Conservation (phyloP, 2,329 filamentous ascomycete genomes). For the Aspergillus transmontanensis region DNA sequence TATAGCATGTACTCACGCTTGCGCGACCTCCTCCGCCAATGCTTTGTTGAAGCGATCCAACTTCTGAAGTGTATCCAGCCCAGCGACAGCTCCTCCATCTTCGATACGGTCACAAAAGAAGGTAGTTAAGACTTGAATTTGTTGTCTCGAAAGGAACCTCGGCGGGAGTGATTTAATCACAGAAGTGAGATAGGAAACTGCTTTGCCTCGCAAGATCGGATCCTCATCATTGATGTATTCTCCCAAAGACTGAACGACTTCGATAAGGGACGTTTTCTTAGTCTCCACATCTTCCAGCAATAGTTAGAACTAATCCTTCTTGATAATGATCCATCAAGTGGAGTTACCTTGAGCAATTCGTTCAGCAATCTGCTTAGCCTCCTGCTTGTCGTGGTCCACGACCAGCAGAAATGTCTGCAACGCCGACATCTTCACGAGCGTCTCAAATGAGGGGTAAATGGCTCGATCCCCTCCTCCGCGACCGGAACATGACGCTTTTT, state of each 20-base stretch:
- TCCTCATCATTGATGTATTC: conserved; percentile 71
- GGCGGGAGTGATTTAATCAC: conserved; percentile 53
- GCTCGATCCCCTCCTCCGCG: conserved; percentile 17
- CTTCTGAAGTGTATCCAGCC: conserved; percentile 60
- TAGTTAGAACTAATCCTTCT: conserved; percentile 21
- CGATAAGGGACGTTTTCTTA: conserved; percentile 63
- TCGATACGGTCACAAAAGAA: conserved; percentile 68
- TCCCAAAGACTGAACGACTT: conserved; percentile 64
- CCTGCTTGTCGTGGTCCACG: conserved; percentile 49
- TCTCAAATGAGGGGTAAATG: conserved; percentile 12
- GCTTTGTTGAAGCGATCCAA: conserved; percentile 62
- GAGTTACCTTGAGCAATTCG: conserved; percentile 46
- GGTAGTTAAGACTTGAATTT: conserved; percentile 63
- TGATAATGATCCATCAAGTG: conserved; percentile 10
- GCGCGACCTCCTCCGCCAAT: conserved; percentile 56
- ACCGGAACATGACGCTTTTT: conserved; percentile 25
- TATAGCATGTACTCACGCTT: conserved; percentile 47
- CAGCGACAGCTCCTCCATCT: conserved; percentile 62
- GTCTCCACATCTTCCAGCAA: conserved; percentile 55
- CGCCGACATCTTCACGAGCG: conserved; percentile 46
- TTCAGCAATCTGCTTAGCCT: conserved; percentile 48
- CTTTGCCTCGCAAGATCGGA: conserved; percentile 60
- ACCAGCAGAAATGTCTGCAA: conserved; percentile 52
- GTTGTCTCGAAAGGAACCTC: conserved; percentile 62
- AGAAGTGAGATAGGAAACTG: conserved; percentile 48